Conservation (phyloP, 2,329 filamentous ascomycete genomes). For the Phialocephala sp. region DNA sequence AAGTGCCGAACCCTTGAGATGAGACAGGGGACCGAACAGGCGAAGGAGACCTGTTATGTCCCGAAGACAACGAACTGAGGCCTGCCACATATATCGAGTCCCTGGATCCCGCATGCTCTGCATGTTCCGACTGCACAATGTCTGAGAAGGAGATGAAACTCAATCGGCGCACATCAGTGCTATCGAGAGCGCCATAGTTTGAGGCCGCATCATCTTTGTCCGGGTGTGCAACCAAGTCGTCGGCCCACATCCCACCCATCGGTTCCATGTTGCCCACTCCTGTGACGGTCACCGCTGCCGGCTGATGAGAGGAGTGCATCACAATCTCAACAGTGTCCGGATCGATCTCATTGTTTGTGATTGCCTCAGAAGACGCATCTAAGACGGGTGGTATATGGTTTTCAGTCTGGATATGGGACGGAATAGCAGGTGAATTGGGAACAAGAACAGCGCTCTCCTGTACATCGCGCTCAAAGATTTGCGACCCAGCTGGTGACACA, state of each 20-base stretch:
- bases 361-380: constrained; percentile 88
- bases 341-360: constrained; percentile 84
- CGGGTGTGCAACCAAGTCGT: constrained; percentile 56
- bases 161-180: constrained; percentile 78
- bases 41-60: constrained; percentile 73
- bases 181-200: constrained; percentile 79
- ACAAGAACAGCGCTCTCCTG: constrained; percentile 75
- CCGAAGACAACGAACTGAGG: constrained; percentile 63
- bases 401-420: constrained; percentile 90
- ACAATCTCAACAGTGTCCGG: constrained; percentile 93
- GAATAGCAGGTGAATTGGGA: constrained; percentile 83
- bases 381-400: constrained; percentile 92
- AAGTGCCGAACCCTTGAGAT: constrained; percentile 70
- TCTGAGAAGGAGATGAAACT: constrained; percentile 98
- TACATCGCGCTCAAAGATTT: constrained; percentile 94
- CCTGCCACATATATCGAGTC: constrained; percentile 75
- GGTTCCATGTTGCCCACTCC: constrained; percentile 50
- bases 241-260: constrained; percentile 42
- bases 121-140: constrained; percentile 86
- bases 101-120: constrained; percentile 63
- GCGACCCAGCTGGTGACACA: constrained; percentile 76
- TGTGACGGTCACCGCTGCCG: constrained; percentile 72
- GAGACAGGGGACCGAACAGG: constrained; percentile 81
- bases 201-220: constrained; percentile 68
- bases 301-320: constrained; percentile 83